Evolutionary conservation across 768 basidiomycete species (phyloP).

Genomic region (Agaricus bisporus): DNA sequence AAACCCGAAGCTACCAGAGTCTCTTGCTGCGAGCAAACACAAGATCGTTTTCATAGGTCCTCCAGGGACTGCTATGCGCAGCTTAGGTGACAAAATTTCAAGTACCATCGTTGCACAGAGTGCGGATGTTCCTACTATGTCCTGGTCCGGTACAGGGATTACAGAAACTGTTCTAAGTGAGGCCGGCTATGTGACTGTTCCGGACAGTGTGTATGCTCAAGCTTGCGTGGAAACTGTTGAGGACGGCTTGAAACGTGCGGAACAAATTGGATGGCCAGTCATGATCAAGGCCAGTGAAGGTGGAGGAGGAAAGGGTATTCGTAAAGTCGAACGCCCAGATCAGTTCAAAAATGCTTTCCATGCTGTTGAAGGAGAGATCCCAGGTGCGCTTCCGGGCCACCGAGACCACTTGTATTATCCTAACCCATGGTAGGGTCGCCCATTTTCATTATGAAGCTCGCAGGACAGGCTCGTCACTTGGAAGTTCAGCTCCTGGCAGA

Average conservation of each 20-base stretch:
- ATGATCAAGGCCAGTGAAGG: conserved; percentile 99
- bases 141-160: conserved; percentile 97
- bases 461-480: conserved; percentile 93
- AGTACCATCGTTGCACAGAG: conserved; percentile 98
- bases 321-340: conserved; percentile 84
- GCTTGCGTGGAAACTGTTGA: conserved; percentile 89
- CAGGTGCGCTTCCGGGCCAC: conserved; percentile 49
- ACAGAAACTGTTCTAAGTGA: conserved; percentile 78
- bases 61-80: conserved; percentile 97
- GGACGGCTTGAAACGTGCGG: conserved; percentile 77
- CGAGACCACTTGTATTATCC: conserved; percentile 11
- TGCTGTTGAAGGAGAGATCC: conserved; percentile 94
- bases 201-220: conserved; percentile 79
- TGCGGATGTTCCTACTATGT: conserved; percentile 95
- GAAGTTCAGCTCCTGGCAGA: conserved; percentile 98
- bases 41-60: conserved; percentile 99
- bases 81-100: conserved; percentile 98
- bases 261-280: conserved; percentile 91
- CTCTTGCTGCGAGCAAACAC: conserved; percentile 83
- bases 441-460: conserved; percentile 99
- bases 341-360: conserved; percentile 92
- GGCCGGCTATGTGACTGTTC: conserved; percentile 90
- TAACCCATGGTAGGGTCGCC: conserved; percentile 65
- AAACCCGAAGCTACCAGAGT: conserved; percentile 94
- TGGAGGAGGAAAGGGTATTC: conserved; percentile 98